A percentile compares a stretch with the other conserved stretches of the same genome.
Evolutionary conservation across 163 green algal genomes (phyloP).

Genomic region (Chlorella variabilis): DNA sequence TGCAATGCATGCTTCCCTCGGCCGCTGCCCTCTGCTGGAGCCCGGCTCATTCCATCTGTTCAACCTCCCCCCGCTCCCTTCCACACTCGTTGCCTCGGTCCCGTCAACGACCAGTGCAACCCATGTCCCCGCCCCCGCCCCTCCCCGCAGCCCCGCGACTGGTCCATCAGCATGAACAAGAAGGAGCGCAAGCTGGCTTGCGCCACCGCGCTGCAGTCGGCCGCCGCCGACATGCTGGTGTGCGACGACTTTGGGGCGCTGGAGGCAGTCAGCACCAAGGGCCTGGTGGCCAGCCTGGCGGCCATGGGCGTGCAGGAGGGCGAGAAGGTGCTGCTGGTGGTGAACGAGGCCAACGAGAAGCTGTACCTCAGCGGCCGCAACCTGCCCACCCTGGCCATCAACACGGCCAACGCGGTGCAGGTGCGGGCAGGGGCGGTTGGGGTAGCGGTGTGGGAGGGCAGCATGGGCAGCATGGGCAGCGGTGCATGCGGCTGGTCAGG

Average conservation of each 20-base stretch:
- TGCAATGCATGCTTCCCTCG: too few relatives aligned
- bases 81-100: too few relatives aligned
- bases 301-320: constrained; percentile 60
- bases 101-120: too few relatives aligned
- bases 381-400: constrained; percentile 85
- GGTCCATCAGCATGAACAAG: constrained; percentile 99
- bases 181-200: constrained; percentile 96
- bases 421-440: constrained; percentile 10
- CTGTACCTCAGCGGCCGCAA: constrained; percentile 84
- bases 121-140: too few relatives aligned
- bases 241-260: constrained; percentile 77
- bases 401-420: constrained; percentile 60
- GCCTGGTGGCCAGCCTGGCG: constrained; percentile 72
- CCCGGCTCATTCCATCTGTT: too few relatives aligned
- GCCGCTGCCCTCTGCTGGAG: too few relatives aligned
- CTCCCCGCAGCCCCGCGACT: constrained; percentile 87
- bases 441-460: too few relatives aligned
- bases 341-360: constrained; percentile 64
- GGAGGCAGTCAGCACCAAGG: constrained; percentile 83
- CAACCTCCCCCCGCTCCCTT: too few relatives aligned
- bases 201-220: constrained; percentile 92
- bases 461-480: background rate
- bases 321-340: constrained; percentile 86
- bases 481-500: too few relatives aligned
- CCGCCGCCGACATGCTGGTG: constrained; percentile 83